phyloP scores from a whole-genome alignment of 2,329 filamentous ascomycete genomes.

The Ceratocystiopsis sp. region DNA sequence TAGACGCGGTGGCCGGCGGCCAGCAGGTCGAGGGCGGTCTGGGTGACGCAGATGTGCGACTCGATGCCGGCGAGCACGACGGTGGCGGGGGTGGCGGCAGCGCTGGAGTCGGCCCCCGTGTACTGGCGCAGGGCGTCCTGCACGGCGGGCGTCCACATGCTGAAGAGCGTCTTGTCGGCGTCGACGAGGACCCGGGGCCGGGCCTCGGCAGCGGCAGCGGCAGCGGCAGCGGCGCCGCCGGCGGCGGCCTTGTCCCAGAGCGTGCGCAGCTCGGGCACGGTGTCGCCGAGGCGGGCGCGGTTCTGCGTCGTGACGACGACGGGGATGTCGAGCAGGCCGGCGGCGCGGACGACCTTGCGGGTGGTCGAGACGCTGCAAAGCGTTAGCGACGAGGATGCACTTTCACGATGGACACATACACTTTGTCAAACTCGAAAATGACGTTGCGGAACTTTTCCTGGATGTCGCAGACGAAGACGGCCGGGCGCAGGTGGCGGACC shows the following conservation, averaged over 20 bases:
- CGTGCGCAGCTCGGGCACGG: slow-evolving; percentile 51
- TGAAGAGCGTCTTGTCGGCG: slow-evolving; percentile 78
- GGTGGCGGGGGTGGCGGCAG: slow-evolving; percentile 15
- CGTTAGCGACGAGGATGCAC: no score
- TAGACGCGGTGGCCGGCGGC: slow-evolving; percentile 65
- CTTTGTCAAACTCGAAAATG: slow-evolving; percentile 71
- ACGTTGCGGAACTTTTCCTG: slow-evolving; percentile 80
- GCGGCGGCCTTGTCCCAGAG: slow-evolving; percentile 30
- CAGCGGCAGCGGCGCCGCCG: not conserved
- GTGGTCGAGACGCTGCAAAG: slow-evolving; percentile 50
- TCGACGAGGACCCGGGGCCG: slow-evolving; percentile 17
- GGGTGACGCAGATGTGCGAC: slow-evolving; percentile 83
- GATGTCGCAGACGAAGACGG: slow-evolving; percentile 62
- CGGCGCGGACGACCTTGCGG: slow-evolving; percentile 50
- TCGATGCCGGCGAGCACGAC: slow-evolving; percentile 83
- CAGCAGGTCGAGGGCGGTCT: slow-evolving; percentile 74
- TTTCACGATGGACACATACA: slow-evolving; percentile 44
- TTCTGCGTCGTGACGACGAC: slow-evolving; percentile 80
- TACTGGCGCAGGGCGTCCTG: slow-evolving; percentile 15
- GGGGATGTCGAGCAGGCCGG: slow-evolving; percentile 52
- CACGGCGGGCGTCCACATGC: slow-evolving; percentile 64
- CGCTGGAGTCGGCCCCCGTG: slow-evolving; percentile 8
- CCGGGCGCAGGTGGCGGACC: no score
- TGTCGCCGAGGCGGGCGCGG: slow-evolving; percentile 58
- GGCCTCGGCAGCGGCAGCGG: no score